Evolutionary conservation across 108 stramenopile genomes (phyloP), one percentile per base, ranked within the genome.

Genomic region (Nannochloropsis oceanica): DNA sequence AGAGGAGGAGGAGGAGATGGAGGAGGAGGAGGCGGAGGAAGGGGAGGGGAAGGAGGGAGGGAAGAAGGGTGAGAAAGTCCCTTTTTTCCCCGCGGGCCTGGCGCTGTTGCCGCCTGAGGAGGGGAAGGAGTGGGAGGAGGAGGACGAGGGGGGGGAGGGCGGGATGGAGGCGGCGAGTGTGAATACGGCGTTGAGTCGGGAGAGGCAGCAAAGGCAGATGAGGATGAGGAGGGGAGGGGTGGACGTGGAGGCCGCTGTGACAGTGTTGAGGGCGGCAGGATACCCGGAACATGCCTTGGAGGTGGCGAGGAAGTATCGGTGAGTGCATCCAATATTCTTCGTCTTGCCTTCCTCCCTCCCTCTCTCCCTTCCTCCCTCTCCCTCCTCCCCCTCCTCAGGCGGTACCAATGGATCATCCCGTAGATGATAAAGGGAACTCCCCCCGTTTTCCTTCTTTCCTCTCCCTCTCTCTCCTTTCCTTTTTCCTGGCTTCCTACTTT

Each of bases 261-360:
- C 44, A 11, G 86, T 89, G 26, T 81, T 91, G 2, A 90, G 88
- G 20, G 81, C 59, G 34, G 88, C 89, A 11, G 89, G 91, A 13
- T 90, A 89, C 73, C 27, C 26, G 13, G 90, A 89, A 24, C 91
- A 90, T 18, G 91, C 91, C n/a, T 43, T 88, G 42, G 83, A 83
- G 44, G 79, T 90, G 27, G 91, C 91, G 26, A n/a, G 59, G 9
- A 73, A 73, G 59, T 73, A 73, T n/a, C 59, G 59, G 59, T 73
- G 59, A 73, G 59, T 34, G 34, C 5, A 5, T 34, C 5, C 34
- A 34, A 1, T 12, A 20, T 46, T 18, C 34, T n/a, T 43, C 26
- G 43, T 79, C 5, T 34, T 5, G 2, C 5, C 5, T n/a, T 73
- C 59, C 9, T n/a, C 59, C 59, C 10, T 10, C 9, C 59, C 9